Evolutionary conservation across 2,329 filamentous ascomycete species (phyloP), one percentile per base, ranked within the genome.

Genomic region (Alternaria brassicicola): DNA sequence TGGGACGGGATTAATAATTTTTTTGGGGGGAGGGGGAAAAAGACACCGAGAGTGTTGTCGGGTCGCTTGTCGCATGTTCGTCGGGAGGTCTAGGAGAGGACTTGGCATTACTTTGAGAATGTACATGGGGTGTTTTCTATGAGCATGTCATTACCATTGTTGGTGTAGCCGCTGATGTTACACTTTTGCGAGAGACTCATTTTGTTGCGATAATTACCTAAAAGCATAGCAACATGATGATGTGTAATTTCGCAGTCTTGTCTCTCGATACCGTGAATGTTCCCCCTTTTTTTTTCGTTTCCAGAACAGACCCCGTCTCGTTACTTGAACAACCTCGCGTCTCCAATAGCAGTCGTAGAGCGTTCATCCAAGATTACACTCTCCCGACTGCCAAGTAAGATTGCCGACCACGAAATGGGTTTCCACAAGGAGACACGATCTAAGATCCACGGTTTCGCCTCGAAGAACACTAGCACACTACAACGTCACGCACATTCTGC

Each of bases 1-100:
- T 38, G 36, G 35, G 42, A 26, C 52, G 35, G 45, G 52, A 39
- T 17, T 49, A n/a, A n/a, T n/a, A n/a, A n/a, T n/a, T 50, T 23
- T 55, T 43, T 33, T 17, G 43, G 43, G 43, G 28, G n/a, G n/a
- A n/a, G n/a, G n/a, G n/a, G n/a, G n/a, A n/a, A n/a, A 33, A 31
- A 35, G 43, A 21, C 15, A 17, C 17, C 30, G 15, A 13, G 43
- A 47, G 43, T 30, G 36, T 47, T 21, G 52, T 36, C 23, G 42
- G 41, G 35, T 28, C 43, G 36, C 38, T 31, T 30, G 36, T 55
- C 52, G 35, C 45, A n/a, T 55, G 35, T n/a, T n/a, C n/a, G n/a
- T 50, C 52, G 52, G 35, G n/a, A 42, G 36, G 28, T 21, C 52
- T 50, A 33, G 43, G 30, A 23, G 13, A 23, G 28, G 13, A 33